Base-by-base conservation (phyloP, 345 rosid genomes). In the Psidium friedrichsthalianum region DNA sequence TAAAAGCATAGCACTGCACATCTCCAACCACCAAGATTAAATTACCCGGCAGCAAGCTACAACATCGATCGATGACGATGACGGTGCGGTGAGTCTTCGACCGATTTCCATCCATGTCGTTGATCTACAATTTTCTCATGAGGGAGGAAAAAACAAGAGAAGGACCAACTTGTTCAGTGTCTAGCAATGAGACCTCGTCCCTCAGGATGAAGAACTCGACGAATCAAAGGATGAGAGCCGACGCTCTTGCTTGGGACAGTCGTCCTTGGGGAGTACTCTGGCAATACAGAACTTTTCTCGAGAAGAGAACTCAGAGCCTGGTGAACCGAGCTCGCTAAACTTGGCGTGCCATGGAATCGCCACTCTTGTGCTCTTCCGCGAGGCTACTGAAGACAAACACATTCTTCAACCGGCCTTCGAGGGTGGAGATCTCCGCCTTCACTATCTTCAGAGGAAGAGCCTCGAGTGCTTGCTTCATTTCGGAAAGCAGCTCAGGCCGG, bases 361-460 rank as follows among this genome's bases (percentile, higher is more conserved):
- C 36, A 18, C 22, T 44, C 1, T 32, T 36, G 47, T 42, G 47
- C 80, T 56, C 58, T 32, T 9, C 47, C 2, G 8, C 44, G 32
- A 69, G 85, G 74, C 90, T 80, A n/a, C 90, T 88, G 36, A 93
- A 86, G 78, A 92, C 74, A 58, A 95, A 86, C 44, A 86, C 91
- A 29, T 83, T 88, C 90, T 87, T 93, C 89, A 93, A 21, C 78
- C 96, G 90, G 80, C 88, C 88, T 57, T 89, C 93, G 51, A 95
- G 74, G 5, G 94, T 93, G 55, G 94, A 93, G 56, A 93, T 89
- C 85, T 95, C 94, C 2, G 90, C 91, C 54, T 83, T 92, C 49
- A 85, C 85, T 14, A 92, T 85, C 84, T 90, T 91, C 53, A 95
- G 27, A 6, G 89, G 93, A 32, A 94, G 93, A 10, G 86, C 81